A percentile compares a stretch with the other conserved stretches of the same genome.
Evolutionary conservation across 2,329 filamentous ascomycete genomes (phyloP).

Genomic region (Thielaviopsis euricoi): DNA sequence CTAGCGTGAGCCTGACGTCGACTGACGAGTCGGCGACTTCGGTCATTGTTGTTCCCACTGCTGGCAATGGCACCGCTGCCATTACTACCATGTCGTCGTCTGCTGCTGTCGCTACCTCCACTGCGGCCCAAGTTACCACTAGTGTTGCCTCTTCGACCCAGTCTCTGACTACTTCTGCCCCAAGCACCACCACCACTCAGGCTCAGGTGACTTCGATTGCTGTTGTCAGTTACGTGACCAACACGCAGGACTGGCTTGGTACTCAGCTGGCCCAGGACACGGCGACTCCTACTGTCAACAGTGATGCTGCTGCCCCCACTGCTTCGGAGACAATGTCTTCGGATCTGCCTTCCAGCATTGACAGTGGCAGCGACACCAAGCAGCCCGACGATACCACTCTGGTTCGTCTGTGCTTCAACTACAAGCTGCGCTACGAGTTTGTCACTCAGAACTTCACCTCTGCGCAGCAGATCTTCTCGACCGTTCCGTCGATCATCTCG

Average conservation of each 20-base stretch:
- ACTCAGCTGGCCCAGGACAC: slow-evolving; percentile 12
- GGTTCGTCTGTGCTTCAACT: slow-evolving; percentile 74
- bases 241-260: slow-evolving; percentile 12
- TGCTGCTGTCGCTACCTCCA: neutral
- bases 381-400: slow-evolving; percentile 48
- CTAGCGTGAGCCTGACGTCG: slow-evolving; percentile 10
- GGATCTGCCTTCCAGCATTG: slow-evolving; percentile 57
- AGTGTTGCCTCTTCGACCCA: neutral
- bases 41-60: slow-evolving; percentile 10
- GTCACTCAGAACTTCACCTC: slow-evolving; percentile 56
- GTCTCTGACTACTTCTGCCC: neutral
- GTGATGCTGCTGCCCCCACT: slow-evolving; percentile 15
- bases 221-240: slow-evolving; percentile 8
- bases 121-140: slow-evolving; percentile 1
- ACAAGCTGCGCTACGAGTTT: slow-evolving; percentile 68
- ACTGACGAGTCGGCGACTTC: slow-evolving; percentile 12
- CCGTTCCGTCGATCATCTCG: slow-evolving; percentile 54
- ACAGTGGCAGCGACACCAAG: slow-evolving; percentile 41
- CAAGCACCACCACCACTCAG: slow-evolving; percentile 10
- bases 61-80: slow-evolving; percentile 7
- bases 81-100: neutral
- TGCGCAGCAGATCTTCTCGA: slow-evolving; percentile 70
- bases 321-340: slow-evolving; percentile 40
- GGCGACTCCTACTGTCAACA: slow-evolving; percentile 11
- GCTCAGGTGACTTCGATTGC: slow-evolving; percentile 13